These are phyloP conservation scores for Henckelia pumila DNA, from an alignment of 257 asterid genomes.

Conservation along the genomic window DNA sequence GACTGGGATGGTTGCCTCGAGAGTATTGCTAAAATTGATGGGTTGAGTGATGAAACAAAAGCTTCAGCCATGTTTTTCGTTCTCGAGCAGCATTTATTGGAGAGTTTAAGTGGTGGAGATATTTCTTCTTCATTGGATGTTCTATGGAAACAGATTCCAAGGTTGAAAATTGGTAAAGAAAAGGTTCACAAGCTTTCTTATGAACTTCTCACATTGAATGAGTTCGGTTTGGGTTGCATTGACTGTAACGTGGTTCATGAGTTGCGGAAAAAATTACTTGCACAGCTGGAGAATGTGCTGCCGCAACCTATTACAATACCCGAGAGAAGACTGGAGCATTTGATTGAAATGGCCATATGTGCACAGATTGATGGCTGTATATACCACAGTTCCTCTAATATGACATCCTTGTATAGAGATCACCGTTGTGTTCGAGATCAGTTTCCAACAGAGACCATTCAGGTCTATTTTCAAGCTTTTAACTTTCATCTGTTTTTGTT, in stretches of 20 bases:
- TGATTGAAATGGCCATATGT: constrained; percentile 68
- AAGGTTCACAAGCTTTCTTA: constrained; percentile 61
- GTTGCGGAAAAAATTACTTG: constrained; percentile 41
- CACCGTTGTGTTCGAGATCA: constrained; percentile 68
- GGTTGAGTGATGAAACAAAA: constrained; percentile 55
- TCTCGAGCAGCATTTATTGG: constrained; percentile 68
- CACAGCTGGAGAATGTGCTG: constrained; percentile 55
- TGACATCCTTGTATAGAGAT: constrained; percentile 65
- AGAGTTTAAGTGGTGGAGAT: constrained; percentile 57
- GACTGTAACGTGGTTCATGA: constrained; percentile 39
- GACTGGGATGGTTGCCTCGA: constrained; percentile 68
- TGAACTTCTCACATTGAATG: constrained; percentile 49
- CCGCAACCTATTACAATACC: constrained; percentile 80
- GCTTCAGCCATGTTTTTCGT: constrained; percentile 61
- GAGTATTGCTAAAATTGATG: constrained; percentile 37
- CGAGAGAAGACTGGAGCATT: constrained; percentile 75
- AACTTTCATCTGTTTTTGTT: not conserved
- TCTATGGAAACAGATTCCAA: constrained; percentile 47
- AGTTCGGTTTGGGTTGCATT: constrained; percentile 35
- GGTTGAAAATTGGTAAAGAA: constrained; percentile 46
- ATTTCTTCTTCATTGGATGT: constrained; percentile 52
- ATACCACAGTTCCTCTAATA: constrained; percentile 57
- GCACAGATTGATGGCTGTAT: constrained; percentile 64
- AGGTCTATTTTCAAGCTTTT: constrained; percentile 50
- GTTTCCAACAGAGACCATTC: constrained; percentile 74